Conservation (phyloP, 805 yeast genomes). For the Candida ficus region DNA sequence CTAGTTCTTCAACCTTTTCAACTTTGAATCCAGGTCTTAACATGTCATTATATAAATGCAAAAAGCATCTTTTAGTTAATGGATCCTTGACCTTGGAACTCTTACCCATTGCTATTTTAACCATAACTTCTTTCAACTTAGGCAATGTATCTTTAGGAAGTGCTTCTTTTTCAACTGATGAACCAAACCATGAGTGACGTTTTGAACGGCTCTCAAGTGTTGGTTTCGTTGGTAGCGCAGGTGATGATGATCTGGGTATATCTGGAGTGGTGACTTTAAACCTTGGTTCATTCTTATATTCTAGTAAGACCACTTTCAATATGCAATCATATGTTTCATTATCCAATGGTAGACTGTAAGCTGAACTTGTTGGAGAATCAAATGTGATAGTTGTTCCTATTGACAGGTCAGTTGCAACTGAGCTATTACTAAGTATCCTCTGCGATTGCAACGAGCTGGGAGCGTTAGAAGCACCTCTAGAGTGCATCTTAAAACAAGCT, state of each 20-base stretch:
- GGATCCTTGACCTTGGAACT: conserved; percentile 34
- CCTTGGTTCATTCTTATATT: conserved; percentile 60
- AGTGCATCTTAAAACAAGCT: neutral
- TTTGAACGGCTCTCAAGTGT: conserved; percentile 13
- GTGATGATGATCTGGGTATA: conserved; percentile 11
- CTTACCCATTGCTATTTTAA: conserved; percentile 42
- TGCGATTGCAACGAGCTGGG: neutral
- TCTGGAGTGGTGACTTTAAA: conserved; percentile 31
- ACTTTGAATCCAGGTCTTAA: conserved; percentile 31
- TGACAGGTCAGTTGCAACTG: conserved; percentile 8
- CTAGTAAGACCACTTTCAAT: conserved; percentile 50
- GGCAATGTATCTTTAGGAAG: conserved; percentile 32
- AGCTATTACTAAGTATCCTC: conserved; percentile 9
- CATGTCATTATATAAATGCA: conserved; percentile 59
- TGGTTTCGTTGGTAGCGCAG: conserved; percentile 6
- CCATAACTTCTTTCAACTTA: conserved; percentile 36
- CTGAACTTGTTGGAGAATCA: conserved; percentile 3
- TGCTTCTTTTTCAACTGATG: conserved; percentile 26
- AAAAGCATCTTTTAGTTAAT: conserved; percentile 49
- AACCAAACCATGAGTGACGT: conserved; percentile 26
- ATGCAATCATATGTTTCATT: conserved; percentile 44
- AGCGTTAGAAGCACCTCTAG: neutral
- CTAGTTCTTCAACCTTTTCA: conserved; percentile 38
- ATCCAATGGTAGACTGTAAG: neutral
- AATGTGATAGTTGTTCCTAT: conserved; percentile 12